Percentiles rank a stretch among this genome's conserved stretches.
Conservation (phyloP, 345 rosid genomes). For the Eucalyptus brandiana region DNA sequence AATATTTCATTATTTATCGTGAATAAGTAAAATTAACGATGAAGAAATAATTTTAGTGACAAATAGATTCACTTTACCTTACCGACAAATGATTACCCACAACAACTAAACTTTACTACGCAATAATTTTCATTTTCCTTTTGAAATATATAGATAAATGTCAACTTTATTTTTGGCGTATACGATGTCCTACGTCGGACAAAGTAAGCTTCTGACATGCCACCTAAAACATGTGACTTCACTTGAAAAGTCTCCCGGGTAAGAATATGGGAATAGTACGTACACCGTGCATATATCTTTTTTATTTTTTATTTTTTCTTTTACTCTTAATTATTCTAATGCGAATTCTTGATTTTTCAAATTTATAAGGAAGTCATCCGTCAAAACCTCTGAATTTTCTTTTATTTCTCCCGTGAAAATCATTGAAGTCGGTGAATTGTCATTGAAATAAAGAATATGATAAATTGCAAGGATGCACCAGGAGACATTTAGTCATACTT, state of each 20-base stretch:
- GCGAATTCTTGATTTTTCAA: neutral
- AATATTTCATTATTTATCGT: too few species aligned
- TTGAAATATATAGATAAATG: too few species aligned
- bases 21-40: too few species aligned
- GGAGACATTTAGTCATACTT: too few species aligned
- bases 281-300: neutral
- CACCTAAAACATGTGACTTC: neutral
- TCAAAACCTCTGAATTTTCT: neutral
- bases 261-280: neutral
- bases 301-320: accelerated
- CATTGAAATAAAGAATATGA: too few species aligned
- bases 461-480: neutral
- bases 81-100: too few species aligned
- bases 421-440: neutral
- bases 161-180: too few species aligned
- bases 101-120: too few species aligned
- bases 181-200: too few species aligned
- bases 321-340: neutral
- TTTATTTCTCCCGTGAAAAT: neutral
- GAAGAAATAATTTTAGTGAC: too few species aligned
- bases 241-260: neutral
- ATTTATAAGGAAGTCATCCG: neutral
- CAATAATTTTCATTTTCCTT: too few species aligned
- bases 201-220: neutral
- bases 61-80: too few species aligned